Percentiles rank a stretch among this genome's conserved stretches.
Conservation (phyloP, 805 yeast species). For the Suhomyces canberraensis region DNA sequence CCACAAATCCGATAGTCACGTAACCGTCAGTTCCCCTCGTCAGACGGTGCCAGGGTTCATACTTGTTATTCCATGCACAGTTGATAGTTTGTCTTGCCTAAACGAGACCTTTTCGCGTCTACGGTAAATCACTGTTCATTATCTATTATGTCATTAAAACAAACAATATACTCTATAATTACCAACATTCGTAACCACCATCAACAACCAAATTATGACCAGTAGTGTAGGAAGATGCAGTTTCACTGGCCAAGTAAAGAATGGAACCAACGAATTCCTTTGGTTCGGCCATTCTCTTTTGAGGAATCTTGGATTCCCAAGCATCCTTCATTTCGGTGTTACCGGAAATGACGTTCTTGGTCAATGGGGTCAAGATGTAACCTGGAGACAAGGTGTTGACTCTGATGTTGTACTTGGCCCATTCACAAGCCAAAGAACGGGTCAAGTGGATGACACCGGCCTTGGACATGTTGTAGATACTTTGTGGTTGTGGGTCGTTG, state of each 20-base stretch:
- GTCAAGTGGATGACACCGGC: constrained; percentile 84
- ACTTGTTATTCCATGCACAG: too few relatives aligned
- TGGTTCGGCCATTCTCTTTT: constrained; percentile 83
- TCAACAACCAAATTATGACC: constrained; percentile 82
- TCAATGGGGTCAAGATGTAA: constrained; percentile 75
- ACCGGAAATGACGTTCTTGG: constrained; percentile 65
- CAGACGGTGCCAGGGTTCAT: too few relatives aligned
- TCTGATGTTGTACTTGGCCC: constrained; percentile 75
- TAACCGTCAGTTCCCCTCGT: too few relatives aligned
- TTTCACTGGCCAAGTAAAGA: constrained; percentile 65
- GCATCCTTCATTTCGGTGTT: constrained; percentile 59
- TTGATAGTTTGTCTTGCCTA: too few relatives aligned
- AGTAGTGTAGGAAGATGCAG: constrained; percentile 76
- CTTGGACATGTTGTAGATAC: constrained; percentile 80
- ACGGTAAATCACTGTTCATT: too few relatives aligned
- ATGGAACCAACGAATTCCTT: constrained; percentile 77
- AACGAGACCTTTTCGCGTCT: too few relatives aligned
- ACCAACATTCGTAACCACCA: constrained; percentile 88
- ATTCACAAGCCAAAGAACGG: constrained; percentile 72
- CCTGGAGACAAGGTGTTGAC: constrained; percentile 81
- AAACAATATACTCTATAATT: constrained; percentile 12
- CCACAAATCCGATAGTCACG: too few relatives aligned
- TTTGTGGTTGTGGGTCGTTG: constrained; percentile 76
- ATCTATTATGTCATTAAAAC: too few relatives aligned
- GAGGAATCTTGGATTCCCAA: constrained; percentile 72